Evolutionary conservation across 768 basidiomycete species (phyloP).

Genomic region (Lactarius deliciosus): DNA sequence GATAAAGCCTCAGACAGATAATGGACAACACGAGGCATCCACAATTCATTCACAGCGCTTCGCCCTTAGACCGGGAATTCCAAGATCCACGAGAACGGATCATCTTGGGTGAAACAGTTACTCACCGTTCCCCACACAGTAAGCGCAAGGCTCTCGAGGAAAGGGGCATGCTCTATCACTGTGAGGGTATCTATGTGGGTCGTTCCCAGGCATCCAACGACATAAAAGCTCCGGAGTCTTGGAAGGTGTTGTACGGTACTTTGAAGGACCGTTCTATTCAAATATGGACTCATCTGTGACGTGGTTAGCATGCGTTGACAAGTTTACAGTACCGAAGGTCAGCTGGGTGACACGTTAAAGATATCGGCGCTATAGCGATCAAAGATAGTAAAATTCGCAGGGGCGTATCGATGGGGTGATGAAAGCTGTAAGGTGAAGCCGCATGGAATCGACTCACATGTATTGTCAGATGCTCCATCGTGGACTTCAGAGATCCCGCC

Average conservation of each 20-base stretch:
- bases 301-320: constrained; percentile 21
- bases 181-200: constrained; percentile 52
- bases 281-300: constrained; percentile 52
- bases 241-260: constrained; percentile 50
- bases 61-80: neutral
- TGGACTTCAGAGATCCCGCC: constrained; percentile 44
- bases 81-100: constrained; percentile 5
- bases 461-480: constrained; percentile 55
- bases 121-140: constrained; percentile 60
- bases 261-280: constrained; percentile 54
- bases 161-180: constrained; percentile 48
- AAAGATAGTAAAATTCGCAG: constrained; percentile 15
- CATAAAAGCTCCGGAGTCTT: constrained; percentile 54
- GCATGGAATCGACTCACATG: constrained; percentile 47
- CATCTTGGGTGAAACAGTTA: constrained; percentile 12
- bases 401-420: constrained; percentile 22
- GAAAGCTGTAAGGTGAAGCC: constrained; percentile 8
- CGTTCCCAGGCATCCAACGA: constrained; percentile 58
- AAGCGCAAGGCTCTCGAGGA: constrained; percentile 60
- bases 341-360: constrained; percentile 15
- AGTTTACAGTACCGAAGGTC: constrained; percentile 16
- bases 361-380: constrained; percentile 10
- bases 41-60: constrained; percentile 4
- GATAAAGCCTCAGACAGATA: neutral
- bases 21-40: constrained; percentile 8